Evolutionary conservation across 148 eudicot genomes (phyloP), one percentile per base, ranked within the genome.

Genomic region (Rhododendron ovatum): DNA sequence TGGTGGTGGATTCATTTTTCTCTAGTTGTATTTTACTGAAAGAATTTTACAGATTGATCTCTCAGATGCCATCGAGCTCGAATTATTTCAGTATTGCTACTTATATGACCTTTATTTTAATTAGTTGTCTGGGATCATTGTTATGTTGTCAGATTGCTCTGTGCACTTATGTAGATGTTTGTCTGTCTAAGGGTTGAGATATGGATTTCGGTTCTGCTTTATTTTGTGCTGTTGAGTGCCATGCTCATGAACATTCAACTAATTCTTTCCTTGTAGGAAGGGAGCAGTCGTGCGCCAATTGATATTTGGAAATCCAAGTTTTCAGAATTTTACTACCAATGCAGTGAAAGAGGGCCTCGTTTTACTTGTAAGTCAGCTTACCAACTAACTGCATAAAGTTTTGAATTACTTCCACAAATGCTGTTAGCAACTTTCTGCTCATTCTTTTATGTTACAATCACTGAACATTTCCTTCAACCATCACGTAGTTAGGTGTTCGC

Each of bases 221-320:
- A 45, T 67, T 65, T 86, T 45, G 53, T 86, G 37, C 48, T 65
- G 71, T 26, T 57, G 57, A 33, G 43, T 26, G 65, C 51, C 48
- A 50, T 30, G 39, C 65, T 84, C 22, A 28, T 53, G 28, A 53
- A 26, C 53, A 20, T 55, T 39, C 59, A 20, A 84, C 24, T 53
- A 20, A 22, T 51, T 33, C 10, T 63, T 78, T 28, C 41, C 63
- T 79, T 89, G 89, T 84, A 95, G 96, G 90, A 86, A 87, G 89
- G 88, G 78, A 85, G 83, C 83, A 53, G 84, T 86, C 95, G 88
- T 91, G 95, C 91, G 82, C 92, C 93, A 85, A 86, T 97, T 82
- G 93, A 97, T 87, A 93, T 97, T 85, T 97, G 99, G 99, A 93
- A 93, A 91, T 95, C 98, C 82, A 93, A 92, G 83, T 89, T 89